Conservation (phyloP, 2,329 filamentous ascomycete genomes). For the Botrytis fragariae region DNA sequence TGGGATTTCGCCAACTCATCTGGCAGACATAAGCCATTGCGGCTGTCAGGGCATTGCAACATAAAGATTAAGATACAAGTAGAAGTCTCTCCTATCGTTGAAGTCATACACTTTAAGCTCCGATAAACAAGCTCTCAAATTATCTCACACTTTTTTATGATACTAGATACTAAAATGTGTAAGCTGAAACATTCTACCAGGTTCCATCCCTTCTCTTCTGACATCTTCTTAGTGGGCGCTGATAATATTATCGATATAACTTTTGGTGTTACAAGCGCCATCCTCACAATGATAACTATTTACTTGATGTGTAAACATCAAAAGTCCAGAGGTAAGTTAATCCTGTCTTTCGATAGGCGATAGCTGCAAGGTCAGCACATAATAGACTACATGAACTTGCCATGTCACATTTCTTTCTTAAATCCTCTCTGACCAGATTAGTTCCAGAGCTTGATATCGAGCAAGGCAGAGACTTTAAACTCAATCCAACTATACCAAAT, state of each 20-base stretch:
- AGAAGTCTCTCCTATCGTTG: not conserved
- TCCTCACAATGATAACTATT: not conserved
- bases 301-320: not conserved
- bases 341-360: not conserved
- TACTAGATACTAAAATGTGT: not conserved
- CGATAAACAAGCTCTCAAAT: not conserved
- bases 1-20: not conserved
- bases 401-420: too few species aligned
- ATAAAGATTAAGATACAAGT: not conserved
- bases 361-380: not conserved
- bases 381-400: not conserved
- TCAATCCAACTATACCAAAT: not conserved
- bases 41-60: not conserved
- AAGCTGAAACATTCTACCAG: not conserved
- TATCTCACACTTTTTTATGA: not conserved
- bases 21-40: not conserved
- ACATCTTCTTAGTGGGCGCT: constrained; percentile 2
- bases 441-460: constrained; percentile 1
- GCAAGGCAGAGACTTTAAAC: not conserved
- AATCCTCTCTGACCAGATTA: not conserved
- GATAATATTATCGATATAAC: constrained; percentile 10
- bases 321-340: not conserved
- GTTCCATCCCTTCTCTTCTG: not conserved
- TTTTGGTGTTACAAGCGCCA: not conserved
- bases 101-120: not conserved